Evolutionary conservation across 768 basidiomycete species (phyloP), one percentile per base, ranked within the genome.

Genomic region (Gloeophyllum trabeum): DNA sequence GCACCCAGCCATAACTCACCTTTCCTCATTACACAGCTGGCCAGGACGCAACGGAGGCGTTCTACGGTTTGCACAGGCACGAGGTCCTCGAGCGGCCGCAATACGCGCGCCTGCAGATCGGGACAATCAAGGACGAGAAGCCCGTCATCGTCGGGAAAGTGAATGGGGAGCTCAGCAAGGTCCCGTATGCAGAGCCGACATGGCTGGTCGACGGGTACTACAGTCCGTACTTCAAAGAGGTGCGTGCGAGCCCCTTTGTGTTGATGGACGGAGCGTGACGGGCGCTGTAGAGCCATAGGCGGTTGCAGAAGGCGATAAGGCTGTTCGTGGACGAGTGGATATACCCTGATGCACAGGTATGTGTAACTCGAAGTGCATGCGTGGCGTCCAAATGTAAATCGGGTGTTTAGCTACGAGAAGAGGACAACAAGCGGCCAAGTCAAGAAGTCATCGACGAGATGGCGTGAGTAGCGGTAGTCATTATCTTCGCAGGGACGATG

Each of bases 171-270:
- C 50, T 85, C 39, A 86, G 82, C 48, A 62, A 65, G 30, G 81
- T 94, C 1, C 92, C 93, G 0, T 94, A 92, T 58, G 88, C 78
- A 0, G 92, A 96, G 55, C 85, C 92, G 3, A 81, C 77, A 2
- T 94, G 90, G 86, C 60, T 92, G 41, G 64, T 70, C 0, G 48
- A 67, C 3, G 83, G 79, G 14, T 91, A 76, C 64, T 66, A 80
- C 53, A 77, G 72, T 44, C 82, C 87, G 0, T 90, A 89, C 62
- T 96, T 67, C 63, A 77, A 67, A 19, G 81, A 88, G 55, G 78
- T 76, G 21, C 46, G 74, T 57, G 16, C 3, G n/a, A 24, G 1
- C 2, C 5, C 10, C 19, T 4, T 5, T 13, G 25, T 21, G 40
- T 34, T 7, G 19, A 14, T n/a, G 36, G 28, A 16, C 16, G 21